Evolutionary conservation across 2,329 filamentous ascomycete species (phyloP).

Genomic region (Talaromyces sp.): DNA sequence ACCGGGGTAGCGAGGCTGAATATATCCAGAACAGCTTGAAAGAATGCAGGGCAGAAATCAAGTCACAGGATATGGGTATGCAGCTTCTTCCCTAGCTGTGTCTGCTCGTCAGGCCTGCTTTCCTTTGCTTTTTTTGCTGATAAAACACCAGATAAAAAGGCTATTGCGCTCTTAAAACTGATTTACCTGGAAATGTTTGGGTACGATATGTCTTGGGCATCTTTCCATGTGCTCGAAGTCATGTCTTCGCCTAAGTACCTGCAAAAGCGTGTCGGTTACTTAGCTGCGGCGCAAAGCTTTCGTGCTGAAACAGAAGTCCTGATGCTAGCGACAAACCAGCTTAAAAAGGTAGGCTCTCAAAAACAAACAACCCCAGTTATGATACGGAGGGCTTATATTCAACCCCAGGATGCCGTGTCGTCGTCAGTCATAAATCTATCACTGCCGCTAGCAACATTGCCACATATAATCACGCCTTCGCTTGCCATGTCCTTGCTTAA

Average conservation of each 20-base stretch:
- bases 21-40: constrained; percentile 91
- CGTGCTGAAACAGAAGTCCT: constrained; percentile 91
- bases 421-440: constrained; percentile 70
- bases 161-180: constrained; percentile 89
- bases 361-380: neutral
- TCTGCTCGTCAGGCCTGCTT: neutral
- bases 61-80: constrained; percentile 85
- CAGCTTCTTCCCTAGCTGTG: constrained; percentile 14
- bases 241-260: constrained; percentile 95
- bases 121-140: constrained; percentile 7
- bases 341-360: constrained; percentile 68
- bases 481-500: constrained; percentile 84
- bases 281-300: constrained; percentile 94
- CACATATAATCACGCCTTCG: constrained; percentile 88
- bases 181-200: constrained; percentile 99
- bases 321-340: constrained; percentile 92
- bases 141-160: constrained; percentile 70
- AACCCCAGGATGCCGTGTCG: constrained; percentile 53
- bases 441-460: constrained; percentile 82
- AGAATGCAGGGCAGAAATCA: constrained; percentile 92
- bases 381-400: neutral
- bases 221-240: constrained; percentile 96
- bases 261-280: constrained; percentile 91
- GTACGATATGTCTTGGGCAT: constrained; percentile 99
- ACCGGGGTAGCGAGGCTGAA: constrained; percentile 90